Percentiles rank a stretch among this genome's conserved stretches.
These are phyloP conservation scores for Lachnellula cervina DNA, from an alignment of 2,329 filamentous ascomycete species.

Conservation along the genomic window DNA sequence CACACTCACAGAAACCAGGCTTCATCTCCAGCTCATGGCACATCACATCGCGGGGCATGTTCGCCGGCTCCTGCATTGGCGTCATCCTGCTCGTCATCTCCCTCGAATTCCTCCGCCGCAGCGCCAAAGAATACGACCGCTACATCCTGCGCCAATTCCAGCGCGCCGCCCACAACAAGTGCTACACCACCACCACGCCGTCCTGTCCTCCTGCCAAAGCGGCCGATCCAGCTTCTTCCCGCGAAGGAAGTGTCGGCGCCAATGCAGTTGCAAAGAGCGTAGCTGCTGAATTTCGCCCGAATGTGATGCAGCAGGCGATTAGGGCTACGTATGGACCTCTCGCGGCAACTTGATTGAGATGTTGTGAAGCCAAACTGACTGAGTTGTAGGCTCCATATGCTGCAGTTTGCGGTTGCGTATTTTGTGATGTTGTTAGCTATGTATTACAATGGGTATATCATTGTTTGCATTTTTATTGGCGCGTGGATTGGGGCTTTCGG, in stretches of 20 bases:
- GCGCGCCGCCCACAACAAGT: slow-evolving; percentile 21
- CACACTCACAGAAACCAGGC: slow-evolving; percentile 15
- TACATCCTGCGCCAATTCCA: slow-evolving; percentile 53
- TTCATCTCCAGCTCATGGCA: slow-evolving; percentile 69
- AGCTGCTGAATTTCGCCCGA: slow-evolving; percentile 46
- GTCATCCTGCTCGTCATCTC: slow-evolving; percentile 67
- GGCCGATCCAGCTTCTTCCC: neutral
- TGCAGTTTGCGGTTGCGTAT: slow-evolving; percentile 72
- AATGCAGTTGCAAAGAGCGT: neutral
- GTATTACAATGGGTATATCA: slow-evolving; percentile 68
- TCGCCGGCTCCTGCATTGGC: slow-evolving; percentile 76
- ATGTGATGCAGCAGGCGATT: slow-evolving; percentile 58
- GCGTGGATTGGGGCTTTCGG: slow-evolving; percentile 67
- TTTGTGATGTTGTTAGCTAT: slow-evolving; percentile 69
- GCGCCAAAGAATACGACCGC: slow-evolving; percentile 67
- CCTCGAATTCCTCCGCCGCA: slow-evolving; percentile 68
- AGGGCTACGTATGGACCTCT: slow-evolving; percentile 44
- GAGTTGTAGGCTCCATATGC: slow-evolving; percentile 49
- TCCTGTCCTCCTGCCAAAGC: neutral
- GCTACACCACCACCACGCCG: neutral
- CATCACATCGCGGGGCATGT: slow-evolving; percentile 64
- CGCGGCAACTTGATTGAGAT: too few relatives aligned
- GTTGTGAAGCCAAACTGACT: too few relatives aligned
- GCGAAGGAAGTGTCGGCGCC: neutral
- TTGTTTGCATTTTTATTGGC: slow-evolving; percentile 76